Evolutionary conservation across 2,329 filamentous ascomycete genomes (phyloP).

Genomic region (Aspergillus alliaceus): DNA sequence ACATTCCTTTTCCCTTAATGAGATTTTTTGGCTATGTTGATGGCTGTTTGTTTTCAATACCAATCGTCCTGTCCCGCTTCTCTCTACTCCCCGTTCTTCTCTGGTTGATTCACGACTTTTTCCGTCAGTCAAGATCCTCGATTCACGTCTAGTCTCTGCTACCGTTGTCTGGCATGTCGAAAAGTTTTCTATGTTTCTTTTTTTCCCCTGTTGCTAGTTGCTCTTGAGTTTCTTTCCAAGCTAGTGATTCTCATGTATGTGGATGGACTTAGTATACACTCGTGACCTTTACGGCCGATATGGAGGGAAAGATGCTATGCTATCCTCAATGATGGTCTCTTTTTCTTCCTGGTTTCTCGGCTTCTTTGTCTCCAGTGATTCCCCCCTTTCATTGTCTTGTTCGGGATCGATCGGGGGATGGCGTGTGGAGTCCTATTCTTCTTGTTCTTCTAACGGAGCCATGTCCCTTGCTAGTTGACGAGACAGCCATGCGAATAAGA

Average conservation of each 20-base stretch:
- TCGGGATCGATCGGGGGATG: slow-evolving; percentile 21
- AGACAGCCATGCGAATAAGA: slow-evolving; percentile 28
- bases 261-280: slow-evolving; percentile 33
- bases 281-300: slow-evolving; percentile 36
- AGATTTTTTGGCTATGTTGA: slow-evolving; percentile 26
- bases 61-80: slow-evolving; percentile 17
- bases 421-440: slow-evolving; percentile 29
- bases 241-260: slow-evolving; percentile 34
- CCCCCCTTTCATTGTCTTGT: slow-evolving; percentile 21
- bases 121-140: slow-evolving; percentile 29
- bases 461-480: slow-evolving; percentile 25
- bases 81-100: slow-evolving; percentile 17
- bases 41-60: slow-evolving; percentile 22
- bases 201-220: slow-evolving; percentile 17
- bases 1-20: slow-evolving; percentile 5
- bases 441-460: slow-evolving; percentile 25
- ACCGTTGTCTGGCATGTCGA: slow-evolving; percentile 37
- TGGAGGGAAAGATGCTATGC: slow-evolving; percentile 28
- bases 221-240: slow-evolving; percentile 24
- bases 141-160: slow-evolving; percentile 34
- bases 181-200: slow-evolving; percentile 32
- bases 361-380: slow-evolving; percentile 15
- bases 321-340: slow-evolving; percentile 11
- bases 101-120: slow-evolving; percentile 32
- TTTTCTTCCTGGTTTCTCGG: slow-evolving; percentile 10